Evolutionary conservation across 495 filamentous ascomycete species (phyloP), one percentile per base, ranked within the genome.

Genomic region (Halenospora varia): DNA sequence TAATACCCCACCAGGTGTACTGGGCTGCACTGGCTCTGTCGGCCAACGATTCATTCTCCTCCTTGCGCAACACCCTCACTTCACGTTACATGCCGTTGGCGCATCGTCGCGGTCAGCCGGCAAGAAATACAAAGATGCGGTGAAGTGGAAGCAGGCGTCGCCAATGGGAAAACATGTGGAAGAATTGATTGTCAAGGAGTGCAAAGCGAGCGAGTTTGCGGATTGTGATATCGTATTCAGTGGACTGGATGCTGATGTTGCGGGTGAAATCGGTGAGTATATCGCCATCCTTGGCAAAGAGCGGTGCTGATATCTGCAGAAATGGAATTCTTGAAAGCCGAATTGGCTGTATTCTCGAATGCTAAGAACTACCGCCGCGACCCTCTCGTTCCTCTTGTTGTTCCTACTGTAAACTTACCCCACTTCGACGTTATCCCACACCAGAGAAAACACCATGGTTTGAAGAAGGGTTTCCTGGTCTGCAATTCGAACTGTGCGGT

Each of bases 401-500:
- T 95, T 25, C 90, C 90, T 2, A 92, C 87, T 17, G 88, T 93
- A 59, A 94, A 93, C 73, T 80, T 89, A 11, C 70, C 77, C n/a
- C 89, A 94, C 69, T 75, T 94, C 62, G 78, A 84, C 67, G 71
- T 92, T 53, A 90, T 94, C 64, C 87, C 86, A 13, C 82, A 89
- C 69, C 88, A 94, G 73, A 79, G 85, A 44, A 76, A 78, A 64
- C 74, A 84, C 3, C 81, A 84, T 60, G 73, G 72, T n/a, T 73
- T 90, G 40, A 73, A 85, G 53, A 88, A 87, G 70, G 90, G 90
- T 13, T 92, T 93, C 71, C 69, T 94, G 52, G 87, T 93, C 42
- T 93, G 89, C 77, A 94, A 94, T 75, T 91, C 88, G 55, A 94
- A 95, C 76, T 95, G 90, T 73, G 88, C 89, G 19, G 91, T 93